Conservation (phyloP, 2,329 filamentous ascomycete species). For the Daldinia sp. region DNA sequence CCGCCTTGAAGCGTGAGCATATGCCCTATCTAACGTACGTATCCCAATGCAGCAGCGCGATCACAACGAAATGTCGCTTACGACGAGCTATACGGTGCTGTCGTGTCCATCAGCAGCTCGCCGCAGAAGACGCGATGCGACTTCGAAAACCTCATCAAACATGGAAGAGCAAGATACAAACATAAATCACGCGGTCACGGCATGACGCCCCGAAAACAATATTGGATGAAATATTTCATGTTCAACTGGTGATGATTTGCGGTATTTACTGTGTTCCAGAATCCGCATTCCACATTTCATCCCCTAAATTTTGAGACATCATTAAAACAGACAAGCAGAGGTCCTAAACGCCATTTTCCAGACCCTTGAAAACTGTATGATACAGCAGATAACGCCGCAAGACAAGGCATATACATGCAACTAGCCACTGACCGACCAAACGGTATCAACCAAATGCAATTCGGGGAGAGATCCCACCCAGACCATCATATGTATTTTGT, state of each 20-base stretch:
- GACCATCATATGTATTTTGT: constrained; percentile 32
- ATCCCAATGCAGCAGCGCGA: not conserved
- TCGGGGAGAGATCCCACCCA: constrained; percentile 25
- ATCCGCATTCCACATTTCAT: constrained; percentile 13
- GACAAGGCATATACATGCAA: constrained; percentile 36
- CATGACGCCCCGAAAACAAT: not conserved
- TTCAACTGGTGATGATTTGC: constrained; percentile 20
- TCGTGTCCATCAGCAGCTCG: not conserved
- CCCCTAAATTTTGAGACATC: constrained; percentile 24
- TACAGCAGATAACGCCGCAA: constrained; percentile 44
- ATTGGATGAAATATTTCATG: constrained; percentile 21
- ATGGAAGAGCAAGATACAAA: not conserved
- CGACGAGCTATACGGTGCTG: not conserved
- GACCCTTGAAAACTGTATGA: constrained; percentile 39
- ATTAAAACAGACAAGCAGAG: constrained; percentile 26
- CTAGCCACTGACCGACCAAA: constrained; percentile 22
- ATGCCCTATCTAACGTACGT: not conserved
- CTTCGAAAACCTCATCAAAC: not conserved
- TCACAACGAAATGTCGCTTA: not conserved
- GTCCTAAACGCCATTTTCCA: constrained; percentile 44
- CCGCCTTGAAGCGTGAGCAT: not conserved
- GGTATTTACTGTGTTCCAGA: constrained; percentile 32
- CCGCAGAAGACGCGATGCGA: not conserved
- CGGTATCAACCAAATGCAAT: constrained; percentile 42
- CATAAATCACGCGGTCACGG: not conserved